phyloP scores from a whole-genome alignment of 1,139 yeast genomes.

The Wickerhamomyces sp. region DNA sequence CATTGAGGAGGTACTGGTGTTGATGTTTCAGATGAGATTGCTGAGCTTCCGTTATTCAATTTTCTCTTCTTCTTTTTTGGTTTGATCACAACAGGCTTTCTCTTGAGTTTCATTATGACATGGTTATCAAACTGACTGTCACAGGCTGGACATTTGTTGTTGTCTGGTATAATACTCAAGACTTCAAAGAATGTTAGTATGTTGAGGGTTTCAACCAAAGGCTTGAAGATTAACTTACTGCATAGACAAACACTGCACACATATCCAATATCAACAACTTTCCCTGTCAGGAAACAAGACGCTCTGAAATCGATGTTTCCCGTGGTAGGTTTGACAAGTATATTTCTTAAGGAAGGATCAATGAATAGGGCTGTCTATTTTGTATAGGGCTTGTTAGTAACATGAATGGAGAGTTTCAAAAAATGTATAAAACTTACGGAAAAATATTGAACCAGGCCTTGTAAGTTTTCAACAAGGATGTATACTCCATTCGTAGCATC shows the following conservation, averaged over 20 bases:
- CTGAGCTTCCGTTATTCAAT: slow-evolving; percentile 1
- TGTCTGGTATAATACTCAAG: slow-evolving; percentile 48
- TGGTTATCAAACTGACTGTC: slow-evolving; percentile 56
- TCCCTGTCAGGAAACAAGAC: slow-evolving; percentile 86
- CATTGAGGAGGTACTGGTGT: too few relatives aligned
- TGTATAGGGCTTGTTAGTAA: slow-evolving; percentile 22
- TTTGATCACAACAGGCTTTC: slow-evolving; percentile 48
- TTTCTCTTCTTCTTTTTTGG: slow-evolving; percentile 35
- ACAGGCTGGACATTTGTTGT: slow-evolving; percentile 61
- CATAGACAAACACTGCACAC: slow-evolving; percentile 96
- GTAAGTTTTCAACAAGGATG: slow-evolving; percentile 65
- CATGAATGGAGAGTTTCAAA: neutral
- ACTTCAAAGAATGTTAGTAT: slow-evolving; percentile 5
- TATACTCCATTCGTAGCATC: slow-evolving; percentile 94
- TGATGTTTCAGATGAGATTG: neutral
- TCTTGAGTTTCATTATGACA: slow-evolving; percentile 48
- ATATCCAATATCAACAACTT: slow-evolving; percentile 85
- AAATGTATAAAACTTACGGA: slow-evolving; percentile 3
- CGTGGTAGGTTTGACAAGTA: slow-evolving; percentile 76
- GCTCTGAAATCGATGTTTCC: slow-evolving; percentile 91
- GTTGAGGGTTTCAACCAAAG: too few relatives aligned
- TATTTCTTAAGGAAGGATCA: slow-evolving; percentile 75
- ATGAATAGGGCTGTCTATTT: slow-evolving; percentile 65
- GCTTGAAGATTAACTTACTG: slow-evolving; percentile 22
- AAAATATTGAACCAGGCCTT: slow-evolving; percentile 73